Evolutionary conservation across 148 eudicot genomes (phyloP).

Genomic region (Dysphania ambrosioides): DNA sequence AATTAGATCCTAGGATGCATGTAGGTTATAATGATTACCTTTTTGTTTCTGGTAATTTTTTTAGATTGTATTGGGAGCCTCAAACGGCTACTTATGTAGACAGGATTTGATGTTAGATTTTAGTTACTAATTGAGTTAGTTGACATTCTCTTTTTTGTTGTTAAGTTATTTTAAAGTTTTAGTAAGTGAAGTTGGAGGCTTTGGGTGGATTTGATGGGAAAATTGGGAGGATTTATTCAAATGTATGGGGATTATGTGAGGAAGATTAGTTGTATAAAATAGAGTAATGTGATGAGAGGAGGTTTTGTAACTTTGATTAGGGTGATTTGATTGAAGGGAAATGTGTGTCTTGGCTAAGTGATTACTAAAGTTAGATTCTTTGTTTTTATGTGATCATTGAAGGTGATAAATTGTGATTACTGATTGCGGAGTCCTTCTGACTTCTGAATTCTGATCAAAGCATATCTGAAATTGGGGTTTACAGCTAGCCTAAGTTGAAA

Average conservation of each 20-base stretch:
- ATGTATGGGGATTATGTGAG: neutral
- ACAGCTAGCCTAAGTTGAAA: neutral
- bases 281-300: neutral
- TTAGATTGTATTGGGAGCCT: neutral
- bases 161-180: no score
- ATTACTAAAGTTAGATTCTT: neutral
- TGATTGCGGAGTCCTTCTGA: no score
- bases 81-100: neutral
- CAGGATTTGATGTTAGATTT: neutral
- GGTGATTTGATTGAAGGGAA: neutral
- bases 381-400: slow-evolving; percentile 2
- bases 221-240: neutral
- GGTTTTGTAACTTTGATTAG: neutral
- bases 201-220: neutral
- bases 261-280: neutral
- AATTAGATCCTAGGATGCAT: no score
- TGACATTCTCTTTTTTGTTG: neutral
- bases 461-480: neutral
- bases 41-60: no score
- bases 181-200: neutral
- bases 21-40: neutral
- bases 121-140: neutral
- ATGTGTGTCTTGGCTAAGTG: neutral
- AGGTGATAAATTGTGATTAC: neutral
- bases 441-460: neutral